Evolutionary conservation across 1,284 basidiomycete species (phyloP).

Genomic region (Tilletiopsis washingtonensis): DNA sequence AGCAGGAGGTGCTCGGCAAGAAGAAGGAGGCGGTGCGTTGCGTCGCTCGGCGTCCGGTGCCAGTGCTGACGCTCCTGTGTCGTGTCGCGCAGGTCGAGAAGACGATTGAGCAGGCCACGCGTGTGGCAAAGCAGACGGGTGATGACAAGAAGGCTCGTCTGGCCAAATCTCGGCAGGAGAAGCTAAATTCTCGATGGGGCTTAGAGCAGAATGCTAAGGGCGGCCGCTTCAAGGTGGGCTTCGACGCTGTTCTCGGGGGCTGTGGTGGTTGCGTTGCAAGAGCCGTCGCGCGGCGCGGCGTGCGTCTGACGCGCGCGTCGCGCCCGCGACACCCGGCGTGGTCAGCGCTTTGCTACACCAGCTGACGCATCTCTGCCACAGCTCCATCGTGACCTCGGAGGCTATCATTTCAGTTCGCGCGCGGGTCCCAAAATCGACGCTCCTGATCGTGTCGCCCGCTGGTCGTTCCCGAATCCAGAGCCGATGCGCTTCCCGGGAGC

Average conservation of each 20-base stretch:
- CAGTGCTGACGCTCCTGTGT: too few species aligned
- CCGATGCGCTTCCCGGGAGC: conserved; percentile 55
- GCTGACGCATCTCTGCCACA: neutral
- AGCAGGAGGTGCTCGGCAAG: conserved; percentile 57
- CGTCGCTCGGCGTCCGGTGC: too few species aligned
- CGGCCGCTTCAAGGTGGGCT: conserved; percentile 54
- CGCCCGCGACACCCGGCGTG: too few species aligned
- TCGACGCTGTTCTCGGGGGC: too few species aligned
- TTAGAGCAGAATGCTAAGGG: conserved; percentile 54
- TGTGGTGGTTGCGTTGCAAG: too few species aligned
- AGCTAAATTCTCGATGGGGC: conserved; percentile 58
- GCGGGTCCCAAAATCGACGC: conserved; percentile 55
- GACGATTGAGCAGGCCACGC: conserved; percentile 52
- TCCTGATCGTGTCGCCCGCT: conserved; percentile 52
- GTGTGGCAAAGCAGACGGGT: conserved; percentile 56
- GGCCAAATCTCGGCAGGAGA: conserved; percentile 60
- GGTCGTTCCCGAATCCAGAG: conserved; percentile 54
- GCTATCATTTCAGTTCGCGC: conserved; percentile 53
- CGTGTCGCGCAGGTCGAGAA: too few species aligned
- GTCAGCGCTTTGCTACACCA: too few species aligned
- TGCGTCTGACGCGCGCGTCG: too few species aligned
- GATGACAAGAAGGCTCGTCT: conserved; percentile 59
- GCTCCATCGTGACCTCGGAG: conserved; percentile 55
- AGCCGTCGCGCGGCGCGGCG: too few species aligned
- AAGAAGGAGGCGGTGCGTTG: conserved; percentile 54